Conservation (phyloP, 805 yeast genomes). For the Yarrowia keelungensis region DNA sequence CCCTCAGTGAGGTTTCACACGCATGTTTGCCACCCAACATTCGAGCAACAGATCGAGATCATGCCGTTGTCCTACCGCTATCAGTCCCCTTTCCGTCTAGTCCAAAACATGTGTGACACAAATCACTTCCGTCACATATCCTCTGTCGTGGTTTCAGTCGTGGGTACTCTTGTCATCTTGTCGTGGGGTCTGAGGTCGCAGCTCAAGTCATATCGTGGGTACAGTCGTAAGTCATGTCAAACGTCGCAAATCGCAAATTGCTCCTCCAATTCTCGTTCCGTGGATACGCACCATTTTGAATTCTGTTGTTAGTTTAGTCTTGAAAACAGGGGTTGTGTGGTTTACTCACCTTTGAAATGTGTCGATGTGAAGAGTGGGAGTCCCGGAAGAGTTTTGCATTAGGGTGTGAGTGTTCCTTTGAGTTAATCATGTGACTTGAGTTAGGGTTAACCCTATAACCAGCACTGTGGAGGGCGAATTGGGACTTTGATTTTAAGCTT, state of each 20-base stretch:
- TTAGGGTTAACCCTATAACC: conserved; percentile 28
- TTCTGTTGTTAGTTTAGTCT: conserved; percentile 38
- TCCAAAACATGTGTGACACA: too few species aligned
- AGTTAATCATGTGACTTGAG: conserved; percentile 12
- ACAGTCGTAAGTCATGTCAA: conserved; percentile 15
- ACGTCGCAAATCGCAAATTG: conserved; percentile 18
- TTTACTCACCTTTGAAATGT: conserved; percentile 37
- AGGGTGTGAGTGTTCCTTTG: conserved; percentile 35
- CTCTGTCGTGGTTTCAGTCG: background rate
- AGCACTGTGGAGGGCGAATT: too few species aligned
- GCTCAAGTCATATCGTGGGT: conserved; percentile 11
- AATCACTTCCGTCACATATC: background rate
- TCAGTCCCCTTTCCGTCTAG: background rate
- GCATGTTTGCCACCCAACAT: conserved; percentile 6
- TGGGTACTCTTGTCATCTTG: background rate
- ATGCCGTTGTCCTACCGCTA: background rate
- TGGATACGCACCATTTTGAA: conserved; percentile 37
- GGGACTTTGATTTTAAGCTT: conserved; percentile 10
- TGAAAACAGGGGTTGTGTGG: conserved; percentile 32
- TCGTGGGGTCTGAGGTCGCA: conserved; percentile 20
- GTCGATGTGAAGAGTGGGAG: conserved; percentile 38
- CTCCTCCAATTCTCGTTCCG: conserved; percentile 18
- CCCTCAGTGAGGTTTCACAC: background rate
- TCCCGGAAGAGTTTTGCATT: conserved; percentile 38
- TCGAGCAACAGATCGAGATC: background rate